Evolutionary conservation across 2,329 filamentous ascomycete species (phyloP), one percentile per base, ranked within the genome.

Genomic region (Rhytidhysteron rufulum): DNA sequence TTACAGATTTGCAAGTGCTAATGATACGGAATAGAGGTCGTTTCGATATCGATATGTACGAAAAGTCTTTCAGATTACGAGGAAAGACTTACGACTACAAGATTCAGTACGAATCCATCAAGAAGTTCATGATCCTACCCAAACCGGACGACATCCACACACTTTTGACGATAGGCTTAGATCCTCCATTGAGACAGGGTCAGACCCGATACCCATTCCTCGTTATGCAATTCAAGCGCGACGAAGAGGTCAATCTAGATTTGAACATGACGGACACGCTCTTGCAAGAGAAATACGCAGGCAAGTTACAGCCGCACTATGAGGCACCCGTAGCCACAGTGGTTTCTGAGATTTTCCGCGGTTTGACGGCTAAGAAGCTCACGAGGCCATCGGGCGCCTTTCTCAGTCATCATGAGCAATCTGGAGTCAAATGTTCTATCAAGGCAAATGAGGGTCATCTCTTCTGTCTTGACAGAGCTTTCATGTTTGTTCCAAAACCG

Each of bases 71-170:
- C 78, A 86, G 93, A 48, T 79, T 98, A 47, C 91, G 93, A 51
- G 93, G 93, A 59, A 98, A 98, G 73, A 98, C 93, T 18, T 98
- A 98, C 74, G 94, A 98, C 73, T 98, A 98, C 81, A 98, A 98
- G 79, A 97, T 98, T 51, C 89, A 96, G 66, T 98, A 96, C 69
- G 88, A 96, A 42, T 82, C 85, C 36, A 89, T 97, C 71, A 98
- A 98, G 76, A 97, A 97, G 67, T 97, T 97, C 65, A 96, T 98
- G 83, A 80, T 97, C 21, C 81, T 98, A 5, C 93, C 93, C 34
- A 98, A 98, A 72, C 93, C 93, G n/a, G 93, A 98, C 65, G 93
- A 98, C 53, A 81, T 93, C 55, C 93, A 98, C 64, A 90, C 86
- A 51, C 85, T 98, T 73, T 88, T 98, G 50, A 91, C 88, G 48